These are phyloP conservation scores for Saitozyma sp. DNA, from an alignment of 768 basidiomycete genomes.

Conservation along the genomic window DNA sequence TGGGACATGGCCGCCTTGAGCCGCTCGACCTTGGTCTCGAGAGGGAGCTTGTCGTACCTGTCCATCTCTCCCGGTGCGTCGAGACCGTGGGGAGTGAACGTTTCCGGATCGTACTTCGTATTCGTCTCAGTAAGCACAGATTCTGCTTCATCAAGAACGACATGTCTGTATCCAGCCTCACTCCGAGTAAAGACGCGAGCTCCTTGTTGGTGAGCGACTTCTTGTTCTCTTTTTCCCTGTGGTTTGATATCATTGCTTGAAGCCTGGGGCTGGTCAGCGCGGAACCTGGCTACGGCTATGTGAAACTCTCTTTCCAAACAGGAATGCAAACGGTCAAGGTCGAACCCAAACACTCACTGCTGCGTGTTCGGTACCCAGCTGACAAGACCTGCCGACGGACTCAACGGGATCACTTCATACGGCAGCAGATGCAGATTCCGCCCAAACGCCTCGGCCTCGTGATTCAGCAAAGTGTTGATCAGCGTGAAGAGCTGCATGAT, in stretches of 20 bases:
- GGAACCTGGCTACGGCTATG: no score
- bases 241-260: slow-evolving; percentile 41
- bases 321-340: neutral
- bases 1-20: slow-evolving; percentile 40
- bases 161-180: slow-evolving; percentile 17
- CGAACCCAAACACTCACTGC: slow-evolving; percentile 24
- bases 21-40: slow-evolving; percentile 36
- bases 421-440: slow-evolving; percentile 48
- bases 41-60: slow-evolving; percentile 42
- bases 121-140: neutral
- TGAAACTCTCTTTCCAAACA: slow-evolving; percentile 5
- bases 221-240: slow-evolving; percentile 39
- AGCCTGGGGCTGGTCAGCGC: slow-evolving; percentile 14
- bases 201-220: slow-evolving; percentile 41
- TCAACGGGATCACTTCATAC: slow-evolving; percentile 47
- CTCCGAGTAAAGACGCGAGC: slow-evolving; percentile 46
- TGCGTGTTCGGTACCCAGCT: slow-evolving; percentile 50
- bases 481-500: slow-evolving; percentile 53
- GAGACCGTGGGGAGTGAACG: slow-evolving; percentile 18
- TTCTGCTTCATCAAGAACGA: slow-evolving; percentile 5
- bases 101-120: slow-evolving; percentile 36
- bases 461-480: slow-evolving; percentile 48
- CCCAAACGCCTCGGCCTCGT: slow-evolving; percentile 44
- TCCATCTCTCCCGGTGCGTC: slow-evolving; percentile 40
- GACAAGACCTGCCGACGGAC: slow-evolving; percentile 42